Evolutionary conservation across 2,329 filamentous ascomycete species (phyloP), one percentile per base, ranked within the genome.

Genomic region (Epichloe scottii): DNA sequence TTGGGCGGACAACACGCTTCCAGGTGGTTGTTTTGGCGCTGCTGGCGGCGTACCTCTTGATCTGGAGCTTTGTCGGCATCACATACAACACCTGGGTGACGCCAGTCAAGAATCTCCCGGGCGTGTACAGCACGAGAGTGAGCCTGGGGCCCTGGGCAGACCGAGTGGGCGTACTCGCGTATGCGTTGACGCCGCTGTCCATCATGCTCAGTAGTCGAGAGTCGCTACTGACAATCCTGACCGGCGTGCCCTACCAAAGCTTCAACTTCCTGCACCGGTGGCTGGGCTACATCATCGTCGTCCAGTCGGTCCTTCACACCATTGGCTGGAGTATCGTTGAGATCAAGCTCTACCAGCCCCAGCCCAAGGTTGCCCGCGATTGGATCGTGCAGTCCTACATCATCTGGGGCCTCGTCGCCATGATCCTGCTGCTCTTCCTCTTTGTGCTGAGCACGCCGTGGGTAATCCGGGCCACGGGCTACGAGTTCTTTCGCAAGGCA

Each of bases 221-320:
- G 62, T 85, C 81, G 0, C 69, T 89, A 2, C 73, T 89, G 4
- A 85, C 81, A 0, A 62, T 85, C 14, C 64, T 87, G 46, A 89
- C 85, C 0, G 85, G 86, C 1, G 72, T 89, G 0, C 84, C 86
- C 0, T 87, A 88, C 59, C 85, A 89, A 57, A 79, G 77, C 59
- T 88, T 89, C 73, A 83, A 85, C 65, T 89, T 89, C 60, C 68
- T 89, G 19, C 85, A 89, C 63, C 81, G 84, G 34, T 89, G 85
- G 85, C 69, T 83, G 0, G 85, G 86, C 6, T 84, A 84, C 54
- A 73, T 89, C 59, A 87, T 90, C 55, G 77, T 87, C 50, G 62
- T 79, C 0, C 85, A 89, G 61, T 76, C 79, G 3, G 66, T 73
- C 10, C 64, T 89, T 1, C 86, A 90, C 62, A 88, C 85, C 1